Evolutionary conservation across 495 filamentous ascomycete species (phyloP), one percentile per base, ranked within the genome.

Genomic region (Emericellopsis terricola): DNA sequence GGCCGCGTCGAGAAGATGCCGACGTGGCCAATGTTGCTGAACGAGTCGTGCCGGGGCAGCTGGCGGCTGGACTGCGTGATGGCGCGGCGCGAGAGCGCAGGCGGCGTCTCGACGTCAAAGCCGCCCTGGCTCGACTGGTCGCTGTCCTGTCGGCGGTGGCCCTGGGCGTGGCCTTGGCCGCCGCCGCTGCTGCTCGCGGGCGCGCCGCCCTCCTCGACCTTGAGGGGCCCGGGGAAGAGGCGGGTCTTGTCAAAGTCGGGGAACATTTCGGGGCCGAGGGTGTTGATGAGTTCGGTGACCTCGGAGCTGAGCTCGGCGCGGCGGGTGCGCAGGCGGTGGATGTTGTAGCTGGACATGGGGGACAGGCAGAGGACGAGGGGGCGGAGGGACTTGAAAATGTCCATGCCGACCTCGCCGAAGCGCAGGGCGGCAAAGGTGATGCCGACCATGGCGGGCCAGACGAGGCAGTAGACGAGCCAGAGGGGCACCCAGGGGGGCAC

Each of bases 361-460:
- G 78, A 79, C 38, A 99, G 64, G 31, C 75, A 83, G n/a, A 94
- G 57, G n/a, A 91, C 57, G 7, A 99, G 72, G 1, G 89, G 89
- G 1, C 81, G 70, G 9, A 99, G 71, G 0, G 89, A 96, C 56
- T 96, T 99, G 56, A 84, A 42, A 31, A 99, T 94, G 47, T 99
- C 89, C 87, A 99, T 96, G 19, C 85, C 89, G 32, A 87, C 74
- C 53, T 99, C 89, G 28, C 89, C 89, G 46, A 96, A 92, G 4
- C 89, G 79, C 21, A 99, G 75, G 7, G 91, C 85, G 2, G 83
- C 86, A 49, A 92, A 94, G 3, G 84, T 93, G 52, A 94, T 79
- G 15, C 74, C 64, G 1, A 84, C 83, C 60, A 92, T 94, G 40
- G 92, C 55, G 23, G 84, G 56, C 59, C 82, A 73, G 14, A 75